Evolutionary conservation across 1,139 yeast genomes (phyloP).

Genomic region (Candida sanyaensis): DNA sequence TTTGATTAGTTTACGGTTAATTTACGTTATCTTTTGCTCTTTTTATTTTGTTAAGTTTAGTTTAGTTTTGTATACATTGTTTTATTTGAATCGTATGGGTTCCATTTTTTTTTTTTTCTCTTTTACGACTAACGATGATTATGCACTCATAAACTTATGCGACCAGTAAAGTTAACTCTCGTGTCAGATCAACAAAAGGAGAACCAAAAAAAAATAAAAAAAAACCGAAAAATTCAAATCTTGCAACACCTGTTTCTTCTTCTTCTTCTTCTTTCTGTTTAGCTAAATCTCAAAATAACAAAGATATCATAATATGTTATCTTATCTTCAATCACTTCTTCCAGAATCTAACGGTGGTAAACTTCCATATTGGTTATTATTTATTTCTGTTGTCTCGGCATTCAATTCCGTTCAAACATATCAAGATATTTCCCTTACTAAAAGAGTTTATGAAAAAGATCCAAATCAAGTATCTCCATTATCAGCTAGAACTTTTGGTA

Average conservation of each 20-base stretch:
- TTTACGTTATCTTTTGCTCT: not conserved
- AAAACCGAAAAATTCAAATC: not conserved
- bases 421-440: slow-evolving; percentile 57
- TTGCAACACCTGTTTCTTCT: not conserved
- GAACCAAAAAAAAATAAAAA: not conserved
- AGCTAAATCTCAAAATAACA: no score
- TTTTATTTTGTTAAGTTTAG: no score
- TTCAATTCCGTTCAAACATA: slow-evolving; percentile 94
- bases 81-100: not conserved
- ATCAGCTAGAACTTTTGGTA: slow-evolving; percentile 94
- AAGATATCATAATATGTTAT: slow-evolving; percentile 12
- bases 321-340: slow-evolving; percentile 21
- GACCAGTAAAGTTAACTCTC: not conserved
- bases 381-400: slow-evolving; percentile 81
- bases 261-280: not conserved
- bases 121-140: not conserved
- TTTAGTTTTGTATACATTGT: not conserved
- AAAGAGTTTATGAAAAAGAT: slow-evolving; percentile 64
- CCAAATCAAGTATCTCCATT: slow-evolving; percentile 60
- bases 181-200: no score
- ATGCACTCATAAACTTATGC: not conserved
- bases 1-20: not conserved
- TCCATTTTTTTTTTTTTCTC: not conserved
- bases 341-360: slow-evolving; percentile 38
- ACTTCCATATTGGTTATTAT: slow-evolving; percentile 50